Base-by-base conservation (phyloP, 306 rosid species). In the Betula pendula region DNA sequence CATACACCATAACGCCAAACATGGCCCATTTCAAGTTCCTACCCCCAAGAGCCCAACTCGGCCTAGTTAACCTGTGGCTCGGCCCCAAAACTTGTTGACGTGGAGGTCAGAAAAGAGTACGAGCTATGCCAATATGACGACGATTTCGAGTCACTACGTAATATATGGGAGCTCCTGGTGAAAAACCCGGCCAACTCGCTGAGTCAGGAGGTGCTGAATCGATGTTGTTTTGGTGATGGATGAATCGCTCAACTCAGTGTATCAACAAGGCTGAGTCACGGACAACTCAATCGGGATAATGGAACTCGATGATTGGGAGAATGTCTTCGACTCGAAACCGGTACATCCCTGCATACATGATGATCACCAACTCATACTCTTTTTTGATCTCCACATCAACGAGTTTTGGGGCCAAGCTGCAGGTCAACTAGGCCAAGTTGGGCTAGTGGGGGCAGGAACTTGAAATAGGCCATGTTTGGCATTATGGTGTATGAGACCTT, bases 391-490 rank as follows among this genome's bases (percentile, higher is more conserved):
- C 82, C 2, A 87, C 84, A 62, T 87, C 87, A 0, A 87, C 84
- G 56, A 87, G 87, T 52, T 43, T 19, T 0, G 66, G 43, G 1
- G 81, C 11, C 47, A 76, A 53, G 35, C 75, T 79, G 6, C 35
- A 55, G 5, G 38, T 20, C 67, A 2, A 27, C 47, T 45, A n/a
- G 59, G 38, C 2, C 2, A 75, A 52, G 60, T 72, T 79, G 0
- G 88, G 85, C 0, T 87, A 85, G 76, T 80, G n/a, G 86, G 5
- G 90, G 90, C 0, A 87, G 78, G 62, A 87, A 87, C 74, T 87
- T 89, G 55, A 87, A 87, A 67, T 87, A 87, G 8, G 91, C 91
- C 91, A 87, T 87, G 82, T 85, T 87, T 35, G 91, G 91, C 91
- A 87, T 87, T n/a, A 87, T 87, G 3, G 91, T 85, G 81, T 85